A percentile compares a stretch with the other conserved stretches of the same genome.
Evolutionary conservation across 2,329 filamentous ascomycete species (phyloP).

Genomic region (Cytospora piceicola): DNA sequence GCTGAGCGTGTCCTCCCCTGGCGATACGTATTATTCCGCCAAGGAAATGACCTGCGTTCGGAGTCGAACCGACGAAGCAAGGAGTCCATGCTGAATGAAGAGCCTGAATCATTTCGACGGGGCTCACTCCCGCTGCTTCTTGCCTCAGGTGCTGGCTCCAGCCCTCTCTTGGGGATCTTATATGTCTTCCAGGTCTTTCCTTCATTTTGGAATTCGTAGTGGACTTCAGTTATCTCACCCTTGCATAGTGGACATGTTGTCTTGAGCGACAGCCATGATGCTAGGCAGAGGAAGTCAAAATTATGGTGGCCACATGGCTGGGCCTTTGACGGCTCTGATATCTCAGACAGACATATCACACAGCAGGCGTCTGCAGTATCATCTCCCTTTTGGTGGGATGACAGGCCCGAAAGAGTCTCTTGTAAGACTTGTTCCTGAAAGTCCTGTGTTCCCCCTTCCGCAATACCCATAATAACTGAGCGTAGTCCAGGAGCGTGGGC

Average conservation of each 20-base stretch:
- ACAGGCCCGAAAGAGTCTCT: conserved; percentile 49
- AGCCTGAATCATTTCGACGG: conserved; percentile 22
- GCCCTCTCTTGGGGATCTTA: conserved; percentile 45
- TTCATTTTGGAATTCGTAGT: conserved; percentile 63
- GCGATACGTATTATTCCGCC: background rate
- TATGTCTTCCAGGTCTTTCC: conserved; percentile 61
- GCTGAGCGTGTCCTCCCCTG: background rate
- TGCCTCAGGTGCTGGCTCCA: conserved; percentile 4
- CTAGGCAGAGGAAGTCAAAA: conserved; percentile 85
- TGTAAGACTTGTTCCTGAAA: conserved; percentile 49
- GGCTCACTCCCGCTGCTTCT: conserved; percentile 16
- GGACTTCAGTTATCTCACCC: conserved; percentile 57
- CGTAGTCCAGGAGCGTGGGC: background rate
- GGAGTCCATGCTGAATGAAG: conserved; percentile 9
- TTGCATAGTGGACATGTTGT: conserved; percentile 82
- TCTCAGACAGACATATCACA: conserved; percentile 82
- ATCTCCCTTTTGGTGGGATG: conserved; percentile 32
- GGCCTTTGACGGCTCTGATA: conserved; percentile 73
- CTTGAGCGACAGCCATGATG: conserved; percentile 77
- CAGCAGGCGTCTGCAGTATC: conserved; percentile 54
- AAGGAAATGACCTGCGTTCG: conserved; percentile 6
- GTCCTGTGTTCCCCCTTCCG: conserved; percentile 34
- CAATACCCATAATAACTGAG: conserved; percentile 15
- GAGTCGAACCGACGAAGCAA: conserved; percentile 11
- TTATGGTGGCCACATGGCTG: conserved; percentile 77